Conservation (phyloP, 768 basidiomycete species). For the Sarcomyxa edulis region DNA sequence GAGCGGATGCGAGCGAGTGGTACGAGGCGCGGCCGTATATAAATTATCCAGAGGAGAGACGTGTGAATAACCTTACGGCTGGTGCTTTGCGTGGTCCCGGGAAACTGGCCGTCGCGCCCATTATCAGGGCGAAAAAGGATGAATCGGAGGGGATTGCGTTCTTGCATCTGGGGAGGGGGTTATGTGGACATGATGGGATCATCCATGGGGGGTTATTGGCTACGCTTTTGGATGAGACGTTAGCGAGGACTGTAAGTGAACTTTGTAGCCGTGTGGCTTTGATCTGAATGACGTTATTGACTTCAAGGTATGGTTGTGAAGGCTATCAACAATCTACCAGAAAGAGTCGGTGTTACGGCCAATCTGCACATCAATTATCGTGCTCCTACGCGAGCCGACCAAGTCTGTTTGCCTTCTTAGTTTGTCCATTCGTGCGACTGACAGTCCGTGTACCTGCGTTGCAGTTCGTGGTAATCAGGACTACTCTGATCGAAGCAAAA, state of each 20-base stretch:
- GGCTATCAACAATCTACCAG: constrained; percentile 84
- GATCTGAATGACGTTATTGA: no score
- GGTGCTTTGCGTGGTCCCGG: constrained; percentile 87
- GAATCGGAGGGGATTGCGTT: constrained; percentile 69
- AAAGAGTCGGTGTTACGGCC: constrained; percentile 91
- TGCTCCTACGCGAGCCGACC: constrained; percentile 86
- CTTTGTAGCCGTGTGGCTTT: neutral
- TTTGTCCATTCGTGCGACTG: neutral
- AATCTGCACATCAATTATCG: constrained; percentile 76
- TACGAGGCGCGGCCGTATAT: constrained; percentile 77
- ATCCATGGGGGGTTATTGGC: constrained; percentile 91
- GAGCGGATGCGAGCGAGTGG: constrained; percentile 53
- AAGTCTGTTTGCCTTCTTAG: constrained; percentile 35
- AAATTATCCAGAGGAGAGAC: constrained; percentile 61
- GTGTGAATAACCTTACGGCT: constrained; percentile 79
- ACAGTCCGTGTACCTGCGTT: neutral
- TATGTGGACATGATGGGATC: constrained; percentile 95
- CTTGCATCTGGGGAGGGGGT: constrained; percentile 76
- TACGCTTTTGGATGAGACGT: constrained; percentile 81
- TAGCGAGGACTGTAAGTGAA: constrained; percentile 64
- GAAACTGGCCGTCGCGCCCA: constrained; percentile 72
- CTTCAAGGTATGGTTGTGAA: no score
- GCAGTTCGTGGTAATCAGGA: constrained; percentile 82
- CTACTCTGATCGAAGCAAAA: constrained; percentile 55
- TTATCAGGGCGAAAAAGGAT: constrained; percentile 71